These are phyloP conservation scores for Trichoderma aggressivum DNA, from an alignment of 2,329 filamentous ascomycete genomes.

Conservation along the genomic window DNA sequence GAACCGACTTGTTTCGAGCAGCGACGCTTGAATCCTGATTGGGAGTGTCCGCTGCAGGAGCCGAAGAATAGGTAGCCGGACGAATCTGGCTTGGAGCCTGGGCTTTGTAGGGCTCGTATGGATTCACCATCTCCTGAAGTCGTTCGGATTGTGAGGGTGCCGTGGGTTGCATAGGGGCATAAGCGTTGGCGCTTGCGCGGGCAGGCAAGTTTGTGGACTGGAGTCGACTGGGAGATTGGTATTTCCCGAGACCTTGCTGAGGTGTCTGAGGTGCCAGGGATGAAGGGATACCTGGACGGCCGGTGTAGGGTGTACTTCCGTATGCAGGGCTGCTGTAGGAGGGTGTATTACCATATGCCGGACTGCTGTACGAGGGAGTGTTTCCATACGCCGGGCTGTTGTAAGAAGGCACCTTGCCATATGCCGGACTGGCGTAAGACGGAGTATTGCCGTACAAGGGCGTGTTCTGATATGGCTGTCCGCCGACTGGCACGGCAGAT, in stretches of 20 bases:
- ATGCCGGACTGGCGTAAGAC: neutral
- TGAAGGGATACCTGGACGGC: neutral
- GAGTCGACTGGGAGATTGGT: neutral
- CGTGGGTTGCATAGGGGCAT: neutral
- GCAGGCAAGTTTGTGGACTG: constrained; percentile 4
- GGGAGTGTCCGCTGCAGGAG: neutral
- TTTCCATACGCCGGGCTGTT: neutral
- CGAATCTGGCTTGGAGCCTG: neutral
- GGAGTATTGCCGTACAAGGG: neutral
- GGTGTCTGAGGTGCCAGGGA: neutral
- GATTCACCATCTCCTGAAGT: neutral
- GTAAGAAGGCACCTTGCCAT: neutral
- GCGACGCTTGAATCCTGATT: neutral
- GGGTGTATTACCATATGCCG: neutral
- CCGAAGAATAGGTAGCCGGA: neutral
- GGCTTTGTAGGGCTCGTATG: neutral
- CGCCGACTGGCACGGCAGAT: neutral
- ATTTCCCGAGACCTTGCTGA: neutral
- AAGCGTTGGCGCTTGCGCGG: neutral
- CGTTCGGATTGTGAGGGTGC: neutral
- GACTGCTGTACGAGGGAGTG: neutral
- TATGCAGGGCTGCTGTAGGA: neutral
- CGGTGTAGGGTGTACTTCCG: neutral
- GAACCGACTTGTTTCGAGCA: neutral
- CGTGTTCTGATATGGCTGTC: neutral